Evolutionary conservation across 1,284 basidiomycete genomes (phyloP), one percentile per base, ranked within the genome.

Genomic region (Vanrija sp.): DNA sequence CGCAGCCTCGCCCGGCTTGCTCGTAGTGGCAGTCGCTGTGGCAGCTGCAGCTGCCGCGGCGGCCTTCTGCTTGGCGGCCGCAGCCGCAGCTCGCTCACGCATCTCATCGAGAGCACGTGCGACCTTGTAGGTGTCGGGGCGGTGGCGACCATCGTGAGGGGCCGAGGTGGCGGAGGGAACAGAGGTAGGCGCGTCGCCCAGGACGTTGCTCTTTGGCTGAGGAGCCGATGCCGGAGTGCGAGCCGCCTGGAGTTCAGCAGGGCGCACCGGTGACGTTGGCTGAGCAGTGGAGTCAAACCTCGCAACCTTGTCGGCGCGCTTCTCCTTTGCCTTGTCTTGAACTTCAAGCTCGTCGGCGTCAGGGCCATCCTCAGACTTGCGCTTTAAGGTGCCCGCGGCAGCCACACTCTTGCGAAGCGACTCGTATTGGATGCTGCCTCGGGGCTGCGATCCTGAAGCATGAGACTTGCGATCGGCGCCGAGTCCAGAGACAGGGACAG

Each of bases 41-140:
- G 36, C 36, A 10, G 36, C 23, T 18, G 49, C 37, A 38, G 53
- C 43, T 8, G 50, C 39, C 3, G 44, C 47, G 0, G 61, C 61
- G 14, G 47, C 46, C 46, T 64, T 66, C 50, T 66, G 60, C 49
- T 52, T 35, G 41, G 59, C 53, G 12, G 66, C 66, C 31, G 65
- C 66, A 6, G 68, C 69, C 8, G 62, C 61, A 4, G 63, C 59
- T 15, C 64, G 62, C 45, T 71, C 68, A 18, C 67, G 60, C 19
- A 74, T 57, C 35, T 72, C 68, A 41, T 72, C 71, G 0, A 74
- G 61, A 3, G 67, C 69, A 41, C 62, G 63, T 31, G 63, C 64
- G 49, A 69, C 65, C 60, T 65, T 70, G 53, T 66, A 44, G 37
- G 67, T 68, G 31, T 65, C 61, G 4, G 65, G 58, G 27, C 60